phyloP scores from a whole-genome alignment of 2,329 filamentous ascomycete species.

The Capronia coronata region DNA sequence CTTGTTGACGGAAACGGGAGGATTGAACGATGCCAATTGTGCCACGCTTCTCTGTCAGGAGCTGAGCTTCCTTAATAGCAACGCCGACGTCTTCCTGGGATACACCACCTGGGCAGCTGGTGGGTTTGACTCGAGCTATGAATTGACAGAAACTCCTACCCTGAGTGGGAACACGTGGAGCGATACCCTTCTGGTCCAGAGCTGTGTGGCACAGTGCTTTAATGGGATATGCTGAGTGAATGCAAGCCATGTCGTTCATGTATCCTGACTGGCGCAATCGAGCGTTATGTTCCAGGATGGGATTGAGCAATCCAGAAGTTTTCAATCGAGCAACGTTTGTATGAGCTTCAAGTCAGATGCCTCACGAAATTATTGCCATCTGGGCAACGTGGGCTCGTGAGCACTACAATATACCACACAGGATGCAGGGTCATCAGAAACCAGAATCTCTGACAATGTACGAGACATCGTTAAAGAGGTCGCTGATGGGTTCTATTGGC shows the following conservation, averaged over 20 bases:
- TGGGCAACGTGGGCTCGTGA: too few relatives aligned
- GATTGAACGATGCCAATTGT: slow-evolving; percentile 30
- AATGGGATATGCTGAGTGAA: slow-evolving; percentile 1
- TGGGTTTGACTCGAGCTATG: slow-evolving; percentile 30
- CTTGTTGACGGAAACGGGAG: slow-evolving; percentile 50
- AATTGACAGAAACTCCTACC: slow-evolving; percentile 23
- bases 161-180: slow-evolving; percentile 17
- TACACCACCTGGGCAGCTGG: slow-evolving; percentile 38
- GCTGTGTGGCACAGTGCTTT: slow-evolving; percentile 11
- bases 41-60: slow-evolving; percentile 32
- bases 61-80: slow-evolving; percentile 33
- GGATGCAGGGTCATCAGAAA: too few relatives aligned
- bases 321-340: too few relatives aligned
- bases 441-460: too few relatives aligned
- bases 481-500: not conserved
- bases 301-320: too few relatives aligned
- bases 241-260: too few relatives aligned
- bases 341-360: too few relatives aligned
- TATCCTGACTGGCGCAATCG: too few relatives aligned
- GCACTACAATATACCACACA: too few relatives aligned
- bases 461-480: too few relatives aligned
- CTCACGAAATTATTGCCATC: too few relatives aligned
- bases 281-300: too few relatives aligned
- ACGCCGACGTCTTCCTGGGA: slow-evolving; percentile 34
- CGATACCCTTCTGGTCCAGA: slow-evolving; percentile 20